Conservation (phyloP, 2,329 filamentous ascomycete species). For the Xylaria sp. region DNA sequence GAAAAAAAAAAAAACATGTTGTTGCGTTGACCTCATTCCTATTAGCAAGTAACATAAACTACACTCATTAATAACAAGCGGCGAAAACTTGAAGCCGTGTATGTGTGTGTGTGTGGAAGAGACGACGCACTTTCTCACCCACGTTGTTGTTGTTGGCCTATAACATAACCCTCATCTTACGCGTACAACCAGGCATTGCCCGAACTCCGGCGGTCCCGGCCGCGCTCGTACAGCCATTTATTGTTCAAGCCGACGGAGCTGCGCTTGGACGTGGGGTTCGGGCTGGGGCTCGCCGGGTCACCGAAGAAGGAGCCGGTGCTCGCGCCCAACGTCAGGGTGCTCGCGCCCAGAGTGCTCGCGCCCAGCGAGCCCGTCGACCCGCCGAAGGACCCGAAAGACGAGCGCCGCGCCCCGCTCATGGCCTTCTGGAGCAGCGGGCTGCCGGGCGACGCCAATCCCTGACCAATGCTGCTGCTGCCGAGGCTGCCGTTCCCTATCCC, state of each 20-base stretch:
- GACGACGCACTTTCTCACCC: not conserved
- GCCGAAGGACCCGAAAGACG: slow-evolving; percentile 63
- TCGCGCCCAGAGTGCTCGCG: slow-evolving; percentile 54
- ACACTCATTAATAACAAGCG: too few relatives aligned
- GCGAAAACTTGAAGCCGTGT: too few relatives aligned
- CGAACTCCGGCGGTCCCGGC: slow-evolving; percentile 55
- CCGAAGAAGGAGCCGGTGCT: slow-evolving; percentile 50
- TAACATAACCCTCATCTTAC: not conserved
- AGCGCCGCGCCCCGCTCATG: slow-evolving; percentile 57
- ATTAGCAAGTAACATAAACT: too few relatives aligned
- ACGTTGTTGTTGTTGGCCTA: not conserved
- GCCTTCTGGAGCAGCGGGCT: slow-evolving; percentile 71
- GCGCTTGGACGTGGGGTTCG: slow-evolving; percentile 63
- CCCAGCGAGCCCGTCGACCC: slow-evolving; percentile 62
- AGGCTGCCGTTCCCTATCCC: too few relatives aligned
- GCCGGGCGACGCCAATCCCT: slow-evolving; percentile 48
- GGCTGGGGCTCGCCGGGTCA: slow-evolving; percentile 69
- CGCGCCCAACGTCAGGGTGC: slow-evolving; percentile 37
- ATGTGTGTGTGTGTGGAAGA: too few relatives aligned
- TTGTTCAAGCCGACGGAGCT: slow-evolving; percentile 81
- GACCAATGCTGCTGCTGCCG: too few relatives aligned
- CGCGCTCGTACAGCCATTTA: slow-evolving; percentile 93
- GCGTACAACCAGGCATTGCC: slow-evolving; percentile 44
- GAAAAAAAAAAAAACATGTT: not conserved
- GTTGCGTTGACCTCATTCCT: slow-evolving; percentile 2